Conservation (phyloP, 352 stramenopile species). For the Phytophthora idaei region DNA sequence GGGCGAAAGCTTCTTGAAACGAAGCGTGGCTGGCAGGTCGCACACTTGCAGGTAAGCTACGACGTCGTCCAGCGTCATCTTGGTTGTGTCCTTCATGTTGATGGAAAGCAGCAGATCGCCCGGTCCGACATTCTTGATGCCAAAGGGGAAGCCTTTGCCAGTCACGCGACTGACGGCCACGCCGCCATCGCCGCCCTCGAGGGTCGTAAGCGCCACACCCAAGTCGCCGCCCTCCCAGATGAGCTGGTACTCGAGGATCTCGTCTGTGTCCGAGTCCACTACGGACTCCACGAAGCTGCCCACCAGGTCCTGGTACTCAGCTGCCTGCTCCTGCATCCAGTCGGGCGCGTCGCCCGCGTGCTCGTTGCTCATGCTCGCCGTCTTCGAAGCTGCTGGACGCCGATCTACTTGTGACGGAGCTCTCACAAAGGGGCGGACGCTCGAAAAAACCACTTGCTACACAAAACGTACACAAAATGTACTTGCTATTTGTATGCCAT, state of each 20-base stretch:
- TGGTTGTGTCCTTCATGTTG: constrained; percentile 83
- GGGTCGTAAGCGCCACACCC: constrained; percentile 81
- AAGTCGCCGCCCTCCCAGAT: constrained; percentile 89
- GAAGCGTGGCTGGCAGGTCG: constrained; percentile 82
- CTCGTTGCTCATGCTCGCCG: constrained; percentile 40
- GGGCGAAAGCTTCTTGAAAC: constrained; percentile 85
- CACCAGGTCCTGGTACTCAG: constrained; percentile 84
- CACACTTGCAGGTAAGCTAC: constrained; percentile 85
- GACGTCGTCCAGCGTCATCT: constrained; percentile 80
- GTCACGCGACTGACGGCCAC: constrained; percentile 85
- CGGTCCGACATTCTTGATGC: constrained; percentile 88
- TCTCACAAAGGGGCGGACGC: constrained; percentile 14
- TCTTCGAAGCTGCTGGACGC: constrained; percentile 9
- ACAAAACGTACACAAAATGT: constrained; percentile 27
- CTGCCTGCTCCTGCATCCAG: constrained; percentile 89
- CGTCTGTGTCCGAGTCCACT: constrained; percentile 80
- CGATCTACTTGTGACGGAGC: constrained; percentile 39
- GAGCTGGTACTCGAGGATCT: constrained; percentile 89
- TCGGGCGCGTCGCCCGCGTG: constrained; percentile 30
- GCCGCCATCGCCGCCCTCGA: constrained; percentile 58
- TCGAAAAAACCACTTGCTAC: constrained; percentile 20
- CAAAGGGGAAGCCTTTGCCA: constrained; percentile 87
- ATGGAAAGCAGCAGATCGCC: constrained; percentile 84
- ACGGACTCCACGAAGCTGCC: constrained; percentile 88
- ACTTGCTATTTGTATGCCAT: constrained; percentile 19